phyloP scores from a whole-genome alignment of 78 protist species.

The Polysphondylium violaceum region DNA sequence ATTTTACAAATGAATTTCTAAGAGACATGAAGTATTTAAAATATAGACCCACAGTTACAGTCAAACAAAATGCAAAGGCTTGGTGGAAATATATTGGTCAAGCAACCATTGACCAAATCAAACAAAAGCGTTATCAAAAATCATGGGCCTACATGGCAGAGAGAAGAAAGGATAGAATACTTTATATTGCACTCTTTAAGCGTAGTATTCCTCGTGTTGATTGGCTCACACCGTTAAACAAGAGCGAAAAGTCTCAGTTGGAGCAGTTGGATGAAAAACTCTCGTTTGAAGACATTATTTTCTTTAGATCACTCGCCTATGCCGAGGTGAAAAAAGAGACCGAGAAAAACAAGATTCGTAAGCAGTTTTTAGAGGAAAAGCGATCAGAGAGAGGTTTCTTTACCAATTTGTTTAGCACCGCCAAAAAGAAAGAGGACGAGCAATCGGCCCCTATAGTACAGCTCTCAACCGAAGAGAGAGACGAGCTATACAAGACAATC shows the following conservation, averaged over 20 bases:
- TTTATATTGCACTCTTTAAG: constrained; percentile 56
- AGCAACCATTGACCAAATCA: constrained; percentile 36
- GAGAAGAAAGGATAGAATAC: constrained; percentile 43
- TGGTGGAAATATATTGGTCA: constrained; percentile 80
- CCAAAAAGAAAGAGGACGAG: constrained; percentile 55
- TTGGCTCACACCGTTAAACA: constrained; percentile 49
- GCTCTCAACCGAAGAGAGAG: constrained; percentile 55
- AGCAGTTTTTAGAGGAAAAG: constrained; percentile 51
- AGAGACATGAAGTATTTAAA: constrained; percentile 71
- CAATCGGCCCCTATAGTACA: constrained; percentile 50
- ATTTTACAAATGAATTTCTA: constrained; percentile 63
- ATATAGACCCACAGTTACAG: constrained; percentile 51
- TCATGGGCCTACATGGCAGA: constrained; percentile 43
- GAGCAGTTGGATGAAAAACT: constrained; percentile 42
- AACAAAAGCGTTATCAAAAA: constrained; percentile 9
- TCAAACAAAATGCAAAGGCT: constrained; percentile 17
- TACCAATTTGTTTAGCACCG: constrained; percentile 32
- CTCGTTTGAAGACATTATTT: constrained; percentile 73
- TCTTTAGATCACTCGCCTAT: constrained; percentile 64
- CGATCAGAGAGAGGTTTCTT: constrained; percentile 56
- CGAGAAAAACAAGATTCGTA: constrained; percentile 31
- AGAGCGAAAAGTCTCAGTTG: constrained; percentile 17
- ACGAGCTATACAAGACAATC: constrained; percentile 60
- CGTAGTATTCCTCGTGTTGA: constrained; percentile 37
- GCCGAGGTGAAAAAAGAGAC: constrained; percentile 74